These are phyloP conservation scores for Lyophyllum shimeji DNA, from an alignment of 768 basidiomycete species.

Conservation along the genomic window DNA sequence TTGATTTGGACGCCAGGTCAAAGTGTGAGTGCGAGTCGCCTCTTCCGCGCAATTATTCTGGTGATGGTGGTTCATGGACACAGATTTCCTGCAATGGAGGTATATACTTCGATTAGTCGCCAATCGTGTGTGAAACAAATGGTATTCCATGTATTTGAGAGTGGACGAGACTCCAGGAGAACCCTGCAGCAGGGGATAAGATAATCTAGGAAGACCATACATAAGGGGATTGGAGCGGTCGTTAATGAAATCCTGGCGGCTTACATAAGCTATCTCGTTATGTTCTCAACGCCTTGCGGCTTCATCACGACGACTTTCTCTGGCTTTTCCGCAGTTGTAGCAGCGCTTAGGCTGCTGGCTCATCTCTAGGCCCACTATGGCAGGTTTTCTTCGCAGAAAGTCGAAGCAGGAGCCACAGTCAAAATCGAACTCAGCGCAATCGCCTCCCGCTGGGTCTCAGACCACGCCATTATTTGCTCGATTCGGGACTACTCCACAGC, in stretches of 20 bases:
- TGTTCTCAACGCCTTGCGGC: constrained; percentile 1
- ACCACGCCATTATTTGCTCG: constrained; percentile 40
- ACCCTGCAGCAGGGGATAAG: no score
- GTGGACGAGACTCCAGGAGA: no score
- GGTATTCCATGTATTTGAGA: no score
- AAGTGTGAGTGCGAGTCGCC: background rate
- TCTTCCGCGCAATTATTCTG: background rate
- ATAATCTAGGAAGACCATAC: no score
- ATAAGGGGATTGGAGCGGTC: no score
- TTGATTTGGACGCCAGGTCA: background rate
- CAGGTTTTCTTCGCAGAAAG: constrained; percentile 58
- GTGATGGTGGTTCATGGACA: background rate
- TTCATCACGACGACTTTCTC: constrained; percentile 1
- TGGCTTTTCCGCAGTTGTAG: constrained; percentile 2
- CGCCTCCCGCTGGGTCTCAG: constrained; percentile 9
- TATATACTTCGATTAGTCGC: constrained; percentile 4
- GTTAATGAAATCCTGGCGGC: background rate
- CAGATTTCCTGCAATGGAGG: constrained; percentile 8
- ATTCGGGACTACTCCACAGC: constrained; percentile 30
- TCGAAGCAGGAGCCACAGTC: constrained; percentile 29
- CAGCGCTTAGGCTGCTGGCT: constrained; percentile 6
- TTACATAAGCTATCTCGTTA: background rate
- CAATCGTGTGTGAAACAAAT: background rate
- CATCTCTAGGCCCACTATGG: constrained; percentile 35
- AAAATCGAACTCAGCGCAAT: constrained; percentile 14